Percentiles rank a stretch among this genome's conserved stretches.
phyloP scores from a whole-genome alignment of 495 filamentous ascomycete genomes.

The Penicillium daleae region DNA sequence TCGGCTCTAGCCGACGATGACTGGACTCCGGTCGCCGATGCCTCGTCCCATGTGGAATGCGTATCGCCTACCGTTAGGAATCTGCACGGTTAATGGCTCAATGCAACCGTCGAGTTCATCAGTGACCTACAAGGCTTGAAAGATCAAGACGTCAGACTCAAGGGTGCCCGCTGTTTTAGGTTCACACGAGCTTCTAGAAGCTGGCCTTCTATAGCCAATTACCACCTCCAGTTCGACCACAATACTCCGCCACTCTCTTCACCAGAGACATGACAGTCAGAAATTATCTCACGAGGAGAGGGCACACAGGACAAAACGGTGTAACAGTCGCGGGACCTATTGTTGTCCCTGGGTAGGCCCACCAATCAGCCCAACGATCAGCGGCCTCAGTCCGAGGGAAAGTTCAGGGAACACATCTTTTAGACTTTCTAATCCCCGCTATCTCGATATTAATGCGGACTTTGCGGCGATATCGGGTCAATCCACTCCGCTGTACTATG shows the following conservation, averaged over 20 bases:
- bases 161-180: neutral
- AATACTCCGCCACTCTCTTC: neutral
- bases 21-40: neutral
- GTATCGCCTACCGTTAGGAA: neutral
- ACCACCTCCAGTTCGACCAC: neutral
- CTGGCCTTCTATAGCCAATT: neutral
- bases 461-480: constrained; percentile 18
- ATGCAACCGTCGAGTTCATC: constrained; percentile 10
- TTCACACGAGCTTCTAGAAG: neutral
- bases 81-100: neutral
- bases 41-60: neutral
- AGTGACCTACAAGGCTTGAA: neutral
- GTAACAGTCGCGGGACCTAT: neutral
- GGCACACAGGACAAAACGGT: neutral
- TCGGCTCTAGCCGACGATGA: neutral
- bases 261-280: neutral
- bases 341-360: neutral
- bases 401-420: neutral
- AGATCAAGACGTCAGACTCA: neutral
- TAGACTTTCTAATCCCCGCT: constrained; percentile 5
- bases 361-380: constrained; percentile 15
- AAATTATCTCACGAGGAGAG: neutral
- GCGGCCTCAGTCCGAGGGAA: neutral
- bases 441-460: constrained; percentile 15
- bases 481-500: neutral